Percentiles rank a stretch among this genome's conserved stretches.
Evolutionary conservation across 139 green algal species (phyloP).

Genomic region (Chlamydomonas applanata): DNA sequence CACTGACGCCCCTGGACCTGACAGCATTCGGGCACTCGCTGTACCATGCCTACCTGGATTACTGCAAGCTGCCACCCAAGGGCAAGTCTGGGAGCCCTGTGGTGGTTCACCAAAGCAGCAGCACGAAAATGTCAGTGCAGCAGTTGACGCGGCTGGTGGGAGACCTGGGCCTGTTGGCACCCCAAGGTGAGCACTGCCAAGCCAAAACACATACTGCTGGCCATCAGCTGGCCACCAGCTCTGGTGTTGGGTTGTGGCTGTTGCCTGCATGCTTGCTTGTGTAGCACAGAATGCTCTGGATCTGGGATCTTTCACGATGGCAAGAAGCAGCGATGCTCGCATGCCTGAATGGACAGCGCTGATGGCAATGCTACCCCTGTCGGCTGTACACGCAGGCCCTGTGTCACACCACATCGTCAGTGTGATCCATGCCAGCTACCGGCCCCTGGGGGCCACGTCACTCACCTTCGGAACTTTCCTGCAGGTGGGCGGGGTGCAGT

Average conservation of each 20-base stretch:
- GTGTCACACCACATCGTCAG: background rate
- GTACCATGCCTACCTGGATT: background rate
- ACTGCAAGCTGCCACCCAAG: background rate
- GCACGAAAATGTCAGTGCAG: background rate
- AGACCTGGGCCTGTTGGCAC: background rate
- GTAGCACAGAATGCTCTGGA: no score
- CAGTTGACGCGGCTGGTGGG: background rate
- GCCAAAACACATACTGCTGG: background rate
- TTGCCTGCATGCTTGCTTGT: no score
- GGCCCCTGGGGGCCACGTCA: background rate
- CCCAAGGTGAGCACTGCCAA: background rate
- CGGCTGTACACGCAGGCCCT: background rate
- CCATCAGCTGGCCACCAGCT: background rate
- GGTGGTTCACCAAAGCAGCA: background rate
- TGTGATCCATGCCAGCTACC: conserved; percentile 3
- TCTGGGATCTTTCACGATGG: no score
- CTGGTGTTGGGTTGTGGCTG: background rate
- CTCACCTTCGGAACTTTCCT: conserved; percentile 6
- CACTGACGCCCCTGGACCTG: background rate
- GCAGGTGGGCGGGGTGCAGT: background rate
- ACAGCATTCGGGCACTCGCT: conserved; percentile 3
- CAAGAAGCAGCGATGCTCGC: no score
- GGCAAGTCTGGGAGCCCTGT: no score
- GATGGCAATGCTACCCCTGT: no score
- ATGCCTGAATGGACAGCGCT: no score